Evolutionary conservation across 129 eudicot genomes (phyloP), one percentile per base, ranked within the genome.

Genomic region (Arctium lappa): DNA sequence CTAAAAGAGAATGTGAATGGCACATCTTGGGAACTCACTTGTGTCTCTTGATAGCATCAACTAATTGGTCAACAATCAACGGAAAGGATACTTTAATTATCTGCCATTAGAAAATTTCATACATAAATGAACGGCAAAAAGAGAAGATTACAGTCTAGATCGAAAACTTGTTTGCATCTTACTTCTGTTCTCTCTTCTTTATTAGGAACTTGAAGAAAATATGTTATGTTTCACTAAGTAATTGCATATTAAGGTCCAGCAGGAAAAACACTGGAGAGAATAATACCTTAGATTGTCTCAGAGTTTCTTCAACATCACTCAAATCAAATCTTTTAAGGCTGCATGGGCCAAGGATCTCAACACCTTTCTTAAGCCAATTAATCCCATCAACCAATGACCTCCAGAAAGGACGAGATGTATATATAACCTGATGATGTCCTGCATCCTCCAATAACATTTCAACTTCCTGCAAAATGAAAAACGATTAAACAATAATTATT

Each of bases 341-440:
- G 77, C 85, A 33, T 8, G 93, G 89, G 65, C 73, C 80, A 69
- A 85, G 81, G 79, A 93, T 90, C 86, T 90, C 94, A 76, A 89
- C 68, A 74, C 95, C 90, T 79, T 76, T 92, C 87, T 88, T 91
- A 68, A 91, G 95, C 97, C 97, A 90, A 71, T 77, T 81, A 77
- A 93, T 73, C 81, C 94, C 92, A 77, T 86, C 91, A 78, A 88
- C 81, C 81, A 96, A 82, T 8, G 81, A 86, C 75, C 46, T 80
- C 79, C 73, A 87, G 75, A 96, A 74, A 84, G 87, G 79, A 85
- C 85, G 70, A 18, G 87, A 62, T 34, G 88, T 86, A 82, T 85
- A 89, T 27, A 74, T 80, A 60, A 40, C 82, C 81, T 88, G 89
- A 83, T 91, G 87, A 73, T 72, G 65, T 70, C 80, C 74, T 34